phyloP scores from a whole-genome alignment of 2,329 filamentous ascomycete species.

The Trichophyton simii region DNA sequence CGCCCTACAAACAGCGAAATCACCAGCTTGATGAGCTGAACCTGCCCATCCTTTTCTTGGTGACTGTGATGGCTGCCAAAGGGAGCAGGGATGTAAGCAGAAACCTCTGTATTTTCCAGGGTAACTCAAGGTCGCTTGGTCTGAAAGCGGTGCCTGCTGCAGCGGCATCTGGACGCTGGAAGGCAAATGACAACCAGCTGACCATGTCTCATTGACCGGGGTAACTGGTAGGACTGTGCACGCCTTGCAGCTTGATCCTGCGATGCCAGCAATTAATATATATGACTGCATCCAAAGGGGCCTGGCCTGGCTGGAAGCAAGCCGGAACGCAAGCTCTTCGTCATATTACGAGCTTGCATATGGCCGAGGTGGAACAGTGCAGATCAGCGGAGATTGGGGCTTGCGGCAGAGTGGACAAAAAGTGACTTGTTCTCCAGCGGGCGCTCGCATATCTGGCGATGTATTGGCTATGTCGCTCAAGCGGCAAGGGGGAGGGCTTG shows the following conservation, averaged over 20 bases:
- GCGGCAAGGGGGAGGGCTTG: neutral
- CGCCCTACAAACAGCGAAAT: neutral
- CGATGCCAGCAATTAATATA: neutral
- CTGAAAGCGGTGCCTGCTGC: neutral
- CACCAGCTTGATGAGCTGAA: neutral
- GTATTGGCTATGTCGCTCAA: neutral
- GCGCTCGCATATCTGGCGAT: neutral
- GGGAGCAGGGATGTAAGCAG: neutral
- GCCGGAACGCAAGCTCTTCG: neutral
- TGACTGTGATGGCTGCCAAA: neutral
- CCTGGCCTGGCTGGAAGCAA: neutral
- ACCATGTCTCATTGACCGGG: neutral
- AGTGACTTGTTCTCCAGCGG: neutral
- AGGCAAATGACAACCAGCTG: neutral
- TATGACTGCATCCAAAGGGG: neutral
- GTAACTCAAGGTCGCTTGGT: neutral
- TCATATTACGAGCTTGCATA: neutral
- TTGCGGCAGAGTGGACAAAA: neutral
- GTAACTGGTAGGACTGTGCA: neutral
- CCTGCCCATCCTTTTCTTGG: neutral
- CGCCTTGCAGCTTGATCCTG: neutral
- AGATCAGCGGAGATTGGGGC: conserved; percentile 1
- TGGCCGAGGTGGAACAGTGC: neutral
- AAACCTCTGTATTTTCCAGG: neutral
- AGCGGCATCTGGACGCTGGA: neutral